Conservation (phyloP, 768 basidiomycete genomes). For the Mycena maculata region DNA sequence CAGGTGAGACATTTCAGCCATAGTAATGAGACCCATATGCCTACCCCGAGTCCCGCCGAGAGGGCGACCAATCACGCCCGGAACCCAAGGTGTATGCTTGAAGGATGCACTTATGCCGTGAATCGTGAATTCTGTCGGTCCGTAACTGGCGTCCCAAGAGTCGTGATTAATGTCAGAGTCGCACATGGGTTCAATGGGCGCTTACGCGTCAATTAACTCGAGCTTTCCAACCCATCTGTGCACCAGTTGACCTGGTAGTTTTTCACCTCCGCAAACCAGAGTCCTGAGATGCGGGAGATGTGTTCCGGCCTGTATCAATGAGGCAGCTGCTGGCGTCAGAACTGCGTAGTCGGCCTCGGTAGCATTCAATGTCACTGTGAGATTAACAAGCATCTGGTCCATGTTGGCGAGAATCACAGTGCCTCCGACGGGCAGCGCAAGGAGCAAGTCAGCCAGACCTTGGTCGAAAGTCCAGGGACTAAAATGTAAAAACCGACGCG, state of each 20-base stretch:
- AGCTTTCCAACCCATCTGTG: conserved; percentile 5
- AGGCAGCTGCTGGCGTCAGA: conserved; percentile 2
- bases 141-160: background rate
- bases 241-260: conserved; percentile 4
- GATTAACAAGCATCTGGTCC: conserved; percentile 4
- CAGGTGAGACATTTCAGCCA: background rate
- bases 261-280: conserved; percentile 4
- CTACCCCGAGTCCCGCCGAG: conserved; percentile 12
- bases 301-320: background rate
- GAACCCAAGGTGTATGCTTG: background rate
- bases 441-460: conserved; percentile 12
- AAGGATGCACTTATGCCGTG: background rate
- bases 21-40: background rate
- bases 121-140: conserved; percentile 7
- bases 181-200: background rate
- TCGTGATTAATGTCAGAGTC: background rate
- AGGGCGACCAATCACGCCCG: conserved; percentile 7
- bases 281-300: conserved; percentile 4
- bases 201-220: conserved; percentile 9
- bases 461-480: conserved; percentile 19
- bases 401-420: conserved; percentile 8
- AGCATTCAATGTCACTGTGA: background rate
- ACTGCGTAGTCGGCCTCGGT: conserved; percentile 2
- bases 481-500: conserved; percentile 12
- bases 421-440: conserved; percentile 4